Evolutionary conservation across 75 land plant genomes (phyloP).

Genomic region (Larix kaempferi): DNA sequence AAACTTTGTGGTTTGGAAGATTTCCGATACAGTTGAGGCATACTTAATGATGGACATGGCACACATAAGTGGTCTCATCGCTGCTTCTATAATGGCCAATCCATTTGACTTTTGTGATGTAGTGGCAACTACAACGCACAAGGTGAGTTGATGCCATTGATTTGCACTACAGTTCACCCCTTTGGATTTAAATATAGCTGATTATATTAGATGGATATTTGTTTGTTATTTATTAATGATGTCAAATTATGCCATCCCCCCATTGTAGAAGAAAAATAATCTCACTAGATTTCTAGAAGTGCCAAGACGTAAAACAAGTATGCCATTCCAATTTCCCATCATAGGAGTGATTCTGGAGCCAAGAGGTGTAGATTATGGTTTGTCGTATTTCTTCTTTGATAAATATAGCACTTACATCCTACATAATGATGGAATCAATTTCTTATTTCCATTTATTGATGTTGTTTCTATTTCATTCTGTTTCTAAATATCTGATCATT

Average conservation of each 20-base stretch:
- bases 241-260: too few species aligned
- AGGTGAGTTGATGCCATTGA: constrained; percentile 34
- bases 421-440: not conserved
- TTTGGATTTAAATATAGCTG: not conserved
- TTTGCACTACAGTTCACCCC: not conserved
- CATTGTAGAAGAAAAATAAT: too few species aligned
- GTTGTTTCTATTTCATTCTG: not conserved
- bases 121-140: constrained; percentile 93
- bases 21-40: constrained; percentile 87
- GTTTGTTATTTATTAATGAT: too few species aligned
- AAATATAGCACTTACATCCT: not conserved
- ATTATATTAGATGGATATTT: too few species aligned
- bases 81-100: constrained; percentile 67
- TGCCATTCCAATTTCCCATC: too few species aligned
- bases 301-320: too few species aligned
- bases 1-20: constrained; percentile 21
- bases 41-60: constrained; percentile 99
- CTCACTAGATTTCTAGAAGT: too few species aligned
- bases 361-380: not conserved
- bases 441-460: not conserved
- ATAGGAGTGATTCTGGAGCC: not conserved
- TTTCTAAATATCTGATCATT: not conserved
- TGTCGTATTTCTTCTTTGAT: too few species aligned
- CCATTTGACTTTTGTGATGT: constrained; percentile 93
- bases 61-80: constrained; percentile 93